Percentiles rank a stretch among this genome's conserved stretches.
Conservation (phyloP, 148 eudicot species). For the Persicaria tinctoria region DNA sequence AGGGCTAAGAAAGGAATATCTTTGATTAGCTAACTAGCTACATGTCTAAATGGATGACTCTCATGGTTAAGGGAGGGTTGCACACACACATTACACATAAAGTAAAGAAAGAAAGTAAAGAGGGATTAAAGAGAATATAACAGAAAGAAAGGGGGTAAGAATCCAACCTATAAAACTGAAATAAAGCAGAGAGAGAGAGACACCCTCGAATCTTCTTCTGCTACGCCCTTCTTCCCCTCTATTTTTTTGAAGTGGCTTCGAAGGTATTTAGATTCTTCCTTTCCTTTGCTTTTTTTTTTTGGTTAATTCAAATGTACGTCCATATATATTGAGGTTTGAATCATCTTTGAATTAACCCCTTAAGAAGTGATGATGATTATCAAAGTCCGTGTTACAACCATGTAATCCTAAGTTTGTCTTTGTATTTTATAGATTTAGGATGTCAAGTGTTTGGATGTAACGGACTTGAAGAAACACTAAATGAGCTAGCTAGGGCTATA, state of each 20-base stretch:
- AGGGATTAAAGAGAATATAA: conserved; percentile 7
- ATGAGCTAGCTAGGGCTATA: too few species aligned
- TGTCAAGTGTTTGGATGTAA: too few species aligned
- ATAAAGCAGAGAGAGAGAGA: conserved; percentile 7
- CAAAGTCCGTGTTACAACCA: too few species aligned
- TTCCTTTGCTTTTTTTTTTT: background rate
- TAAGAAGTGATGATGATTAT: too few species aligned
- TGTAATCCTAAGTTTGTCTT: too few species aligned
- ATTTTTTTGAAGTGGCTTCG: background rate
- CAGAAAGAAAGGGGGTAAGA: background rate
- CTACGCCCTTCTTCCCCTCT: background rate
- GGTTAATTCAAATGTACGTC: background rate
- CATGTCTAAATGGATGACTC: conserved; percentile 46
- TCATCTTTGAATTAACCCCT: too few species aligned
- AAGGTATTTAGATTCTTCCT: conserved; percentile 2
- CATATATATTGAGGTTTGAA: too few species aligned
- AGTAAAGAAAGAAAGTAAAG: conserved; percentile 26
- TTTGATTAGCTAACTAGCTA: conserved; percentile 11
- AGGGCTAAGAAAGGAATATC: conserved; percentile 46
- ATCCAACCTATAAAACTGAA: conserved; percentile 8
- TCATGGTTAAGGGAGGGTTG: conserved; percentile 19
- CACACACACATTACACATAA: background rate
- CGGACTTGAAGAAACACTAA: too few species aligned
- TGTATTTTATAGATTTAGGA: too few species aligned
- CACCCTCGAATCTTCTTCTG: conserved; percentile 1